Evolutionary conservation across 2,329 filamentous ascomycete genomes (phyloP), one percentile per base, ranked within the genome.

Genomic region (Paracorniculantispora psalliotae): DNA sequence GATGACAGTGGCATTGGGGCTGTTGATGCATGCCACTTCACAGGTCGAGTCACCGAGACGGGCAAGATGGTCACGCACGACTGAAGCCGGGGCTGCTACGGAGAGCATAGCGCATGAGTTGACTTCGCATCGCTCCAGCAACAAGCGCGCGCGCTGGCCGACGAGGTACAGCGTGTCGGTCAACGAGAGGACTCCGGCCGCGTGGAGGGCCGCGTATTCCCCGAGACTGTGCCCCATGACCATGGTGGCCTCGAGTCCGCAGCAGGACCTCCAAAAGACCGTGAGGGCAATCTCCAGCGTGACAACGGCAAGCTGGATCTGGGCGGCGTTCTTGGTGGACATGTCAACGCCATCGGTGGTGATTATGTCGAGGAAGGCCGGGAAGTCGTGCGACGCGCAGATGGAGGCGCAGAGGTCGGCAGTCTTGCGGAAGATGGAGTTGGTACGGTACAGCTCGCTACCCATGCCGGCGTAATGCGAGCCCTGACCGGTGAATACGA

Each of bases 161-260:
- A 88, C 84, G 0, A 90, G 74, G 47, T 81, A 83, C 10, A 91
- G 74, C 62, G 82, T 80, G 64, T 88, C 85, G 35, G 75, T 76
- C 17, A 79, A 80, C 0, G 83, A 85, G 17, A 88, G 72, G n/a
- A 88, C 83, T 25, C 84, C 85, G 47, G 85, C 82, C 12, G 82
- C 77, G 57, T 83, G 74, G 0, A 88, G 76, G 25, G 85, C 85
- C 25, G 83, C 83, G 66, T 85, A 86, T 67, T 87, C 83, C 48
- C 84, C 83, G 19, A 88, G 73, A 63, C 83, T 86, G 61, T 80
- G 78, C 4, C 79, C 79, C 3, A 81, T 63, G 3, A 80, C 77
- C 1, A 71, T 77, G 37, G 75, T 71, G 8, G 79, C 77, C 7
- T 62, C 63, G 15, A 81, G 62, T 1, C 73, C 74, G 61, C 72